Percentiles rank a stretch among this genome's conserved stretches.
Evolutionary conservation across 768 basidiomycete species (phyloP).

Genomic region (Boletales sp.): DNA sequence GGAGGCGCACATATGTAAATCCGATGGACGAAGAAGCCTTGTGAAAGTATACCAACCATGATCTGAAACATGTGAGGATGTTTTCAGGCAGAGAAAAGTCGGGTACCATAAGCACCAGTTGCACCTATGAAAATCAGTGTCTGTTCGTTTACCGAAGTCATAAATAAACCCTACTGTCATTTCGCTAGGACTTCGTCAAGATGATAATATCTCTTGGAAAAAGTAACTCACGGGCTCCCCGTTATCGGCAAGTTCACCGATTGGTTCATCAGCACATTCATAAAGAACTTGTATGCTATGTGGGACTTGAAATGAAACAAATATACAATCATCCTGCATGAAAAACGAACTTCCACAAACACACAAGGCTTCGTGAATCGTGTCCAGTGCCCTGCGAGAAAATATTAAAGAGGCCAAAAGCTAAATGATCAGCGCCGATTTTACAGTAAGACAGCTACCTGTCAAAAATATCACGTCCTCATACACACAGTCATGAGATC

Average conservation of each 20-base stretch:
- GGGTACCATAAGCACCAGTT: background rate
- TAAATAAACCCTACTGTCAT: background rate
- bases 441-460: no score
- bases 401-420: no score
- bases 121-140: background rate
- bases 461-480: no score
- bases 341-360: background rate
- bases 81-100: background rate
- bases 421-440: no score
- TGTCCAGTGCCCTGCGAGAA: no score
- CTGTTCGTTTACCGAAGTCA: background rate
- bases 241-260: no score
- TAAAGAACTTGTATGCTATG: background rate
- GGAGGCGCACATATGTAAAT: slow-evolving; percentile 4
- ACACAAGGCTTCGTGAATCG: no score
- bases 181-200: background rate
- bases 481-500: no score
- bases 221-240: background rate
- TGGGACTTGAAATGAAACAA: no score
- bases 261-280: background rate
- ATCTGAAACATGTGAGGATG: background rate
- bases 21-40: slow-evolving; percentile 6
- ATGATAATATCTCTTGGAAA: background rate
- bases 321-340: background rate
- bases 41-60: background rate